phyloP scores from a whole-genome alignment of 768 basidiomycete genomes.

The Boletus speciosus region DNA sequence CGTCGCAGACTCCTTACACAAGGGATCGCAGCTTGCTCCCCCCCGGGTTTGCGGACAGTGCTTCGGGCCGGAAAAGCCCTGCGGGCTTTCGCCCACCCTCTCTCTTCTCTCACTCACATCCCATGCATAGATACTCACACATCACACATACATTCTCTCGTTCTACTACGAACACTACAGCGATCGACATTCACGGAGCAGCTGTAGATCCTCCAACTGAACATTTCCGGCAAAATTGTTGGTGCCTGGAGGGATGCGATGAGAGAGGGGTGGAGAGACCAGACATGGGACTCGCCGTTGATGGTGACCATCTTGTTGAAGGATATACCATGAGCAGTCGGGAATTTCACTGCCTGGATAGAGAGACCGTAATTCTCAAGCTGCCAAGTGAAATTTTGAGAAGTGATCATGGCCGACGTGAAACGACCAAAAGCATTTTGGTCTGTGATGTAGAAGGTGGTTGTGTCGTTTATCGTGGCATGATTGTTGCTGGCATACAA shows the following conservation, averaged over 20 bases:
- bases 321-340: conserved; percentile 58
- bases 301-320: conserved; percentile 61
- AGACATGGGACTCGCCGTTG: conserved; percentile 39
- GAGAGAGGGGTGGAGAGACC: not conserved
- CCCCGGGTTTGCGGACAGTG: no score
- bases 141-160: no score
- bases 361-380: conserved; percentile 52
- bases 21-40: no score
- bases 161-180: no score
- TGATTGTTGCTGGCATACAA: conserved; percentile 52
- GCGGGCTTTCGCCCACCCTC: no score
- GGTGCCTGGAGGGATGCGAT: conserved; percentile 40
- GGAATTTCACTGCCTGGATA: conserved; percentile 67
- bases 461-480: conserved; percentile 60
- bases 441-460: conserved; percentile 54
- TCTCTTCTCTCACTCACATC: no score
- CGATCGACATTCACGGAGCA: conserved; percentile 20
- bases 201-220: conserved; percentile 51
- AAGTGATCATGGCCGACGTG: conserved; percentile 60
- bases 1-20: no score
- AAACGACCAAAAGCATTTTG: conserved; percentile 59
- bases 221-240: conserved; percentile 60
- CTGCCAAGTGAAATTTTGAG: conserved; percentile 65
- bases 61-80: no score
- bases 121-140: no score